phyloP scores from a whole-genome alignment of 2,329 filamentous ascomycete species.

The Aspergillaceae sp. region DNA sequence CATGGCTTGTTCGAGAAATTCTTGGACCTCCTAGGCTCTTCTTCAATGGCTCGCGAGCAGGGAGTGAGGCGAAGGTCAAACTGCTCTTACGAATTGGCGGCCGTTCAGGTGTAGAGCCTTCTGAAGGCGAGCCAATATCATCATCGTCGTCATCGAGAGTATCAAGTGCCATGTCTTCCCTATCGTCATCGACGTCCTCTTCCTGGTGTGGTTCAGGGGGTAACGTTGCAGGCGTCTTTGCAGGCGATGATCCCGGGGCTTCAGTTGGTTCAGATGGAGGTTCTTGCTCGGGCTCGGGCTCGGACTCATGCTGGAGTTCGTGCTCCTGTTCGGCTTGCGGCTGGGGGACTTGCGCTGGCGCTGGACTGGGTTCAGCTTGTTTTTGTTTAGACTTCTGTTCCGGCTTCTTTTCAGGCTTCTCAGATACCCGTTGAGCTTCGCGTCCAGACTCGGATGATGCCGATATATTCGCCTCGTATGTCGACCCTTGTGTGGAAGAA shows the following conservation, averaged over 20 bases:
- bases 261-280: slow-evolving; percentile 5
- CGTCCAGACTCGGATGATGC: background rate
- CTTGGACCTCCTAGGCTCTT: slow-evolving; percentile 67
- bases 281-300: slow-evolving; percentile 5
- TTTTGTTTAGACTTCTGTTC: slow-evolving; percentile 1
- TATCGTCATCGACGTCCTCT: slow-evolving; percentile 19
- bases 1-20: slow-evolving; percentile 66
- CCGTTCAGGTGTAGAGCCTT: slow-evolving; percentile 43
- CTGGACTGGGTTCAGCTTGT: background rate
- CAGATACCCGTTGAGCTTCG: background rate
- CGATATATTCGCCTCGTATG: too few species aligned
- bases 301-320: slow-evolving; percentile 2
- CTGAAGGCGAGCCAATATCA: slow-evolving; percentile 41
- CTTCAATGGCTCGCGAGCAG: slow-evolving; percentile 80
- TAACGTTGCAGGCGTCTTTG: slow-evolving; percentile 8
- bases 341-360: background rate
- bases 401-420: background rate
- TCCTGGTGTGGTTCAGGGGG: slow-evolving; percentile 6
- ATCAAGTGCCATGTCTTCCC: slow-evolving; percentile 27
- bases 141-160: slow-evolving; percentile 26
- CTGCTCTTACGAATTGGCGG: slow-evolving; percentile 85
- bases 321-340: slow-evolving; percentile 1
- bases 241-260: slow-evolving; percentile 9
- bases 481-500: slow-evolving; percentile 6
- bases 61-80: slow-evolving; percentile 85